Evolutionary conservation across 108 stramenopile species (phyloP), one percentile per base, ranked within the genome.

Genomic region (Cyclotella baltica): DNA sequence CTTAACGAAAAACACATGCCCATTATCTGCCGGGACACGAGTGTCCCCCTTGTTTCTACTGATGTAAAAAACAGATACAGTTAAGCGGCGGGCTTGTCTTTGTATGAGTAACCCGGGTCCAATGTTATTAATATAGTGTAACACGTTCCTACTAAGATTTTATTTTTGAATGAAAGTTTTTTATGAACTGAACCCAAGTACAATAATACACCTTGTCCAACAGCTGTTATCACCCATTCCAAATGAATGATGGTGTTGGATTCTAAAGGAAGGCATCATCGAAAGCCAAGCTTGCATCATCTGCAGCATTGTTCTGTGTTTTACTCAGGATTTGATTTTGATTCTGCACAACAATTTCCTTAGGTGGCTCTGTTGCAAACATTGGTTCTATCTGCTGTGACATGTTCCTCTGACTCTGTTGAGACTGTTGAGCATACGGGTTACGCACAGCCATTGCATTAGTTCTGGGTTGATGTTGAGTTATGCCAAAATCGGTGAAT

Each of bases 261-360:
- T 0, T 46, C 10, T 81, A 78, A 15, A 81, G 67, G 35, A 81
- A 81, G 3, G 80, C 80, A 58, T 81, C 80, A 53, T 81, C 73
- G 53, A 81, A 81, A 33, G 67, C 67, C 27, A 67, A 70, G 48
- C 73, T 74, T 4, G 72, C 43, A 22, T 67, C 58, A 19, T 80
- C 79, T n/a, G 20, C 55, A 48, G n/a, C 23, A 52, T 20, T 56
- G 38, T 33, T 67, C 47, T 55, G 23, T 36, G n/a, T n/a, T n/a
- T n/a, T n/a, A n/a, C n/a, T n/a, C n/a, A n/a, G n/a, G n/a, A n/a
- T n/a, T n/a, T n/a, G n/a, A 55, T 30, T 36, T 0, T 20, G 33
- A 56, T 56, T 73, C 13, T 62, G 67, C 9, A 67, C 6, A 33
- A 67, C 22, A 51, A 67, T 67, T 67, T 67, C 67, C 18, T 67